phyloP scores from a whole-genome alignment of 2,329 filamentous ascomycete genomes.

The Penicillium sp. region DNA sequence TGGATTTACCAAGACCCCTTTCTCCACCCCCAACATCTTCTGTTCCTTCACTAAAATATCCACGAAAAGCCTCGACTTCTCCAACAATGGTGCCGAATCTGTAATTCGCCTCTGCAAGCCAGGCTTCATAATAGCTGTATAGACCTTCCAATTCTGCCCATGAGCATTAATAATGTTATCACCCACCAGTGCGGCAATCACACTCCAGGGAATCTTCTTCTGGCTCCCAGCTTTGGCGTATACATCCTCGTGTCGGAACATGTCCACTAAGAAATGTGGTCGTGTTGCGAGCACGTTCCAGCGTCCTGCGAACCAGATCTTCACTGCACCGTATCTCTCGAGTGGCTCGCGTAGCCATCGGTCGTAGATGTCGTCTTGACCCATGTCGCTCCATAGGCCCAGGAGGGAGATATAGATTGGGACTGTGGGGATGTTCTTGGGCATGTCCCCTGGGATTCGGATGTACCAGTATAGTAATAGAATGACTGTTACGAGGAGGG shows the following conservation, averaged over 20 bases:
- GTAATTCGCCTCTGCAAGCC: conserved; percentile 31
- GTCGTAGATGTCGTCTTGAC: conserved; percentile 25
- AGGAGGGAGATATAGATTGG: conserved; percentile 27
- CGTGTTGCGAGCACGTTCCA: conserved; percentile 49
- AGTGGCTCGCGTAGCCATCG: conserved; percentile 23
- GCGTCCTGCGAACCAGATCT: conserved; percentile 48
- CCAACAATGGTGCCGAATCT: conserved; percentile 20
- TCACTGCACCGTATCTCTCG: conserved; percentile 41
- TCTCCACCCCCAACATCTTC: neutral
- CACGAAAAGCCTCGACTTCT: conserved; percentile 24
- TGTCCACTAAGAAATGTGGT: conserved; percentile 43
- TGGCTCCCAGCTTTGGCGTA: conserved; percentile 42
- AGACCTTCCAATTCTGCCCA: conserved; percentile 37
- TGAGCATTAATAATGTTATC: conserved; percentile 42
- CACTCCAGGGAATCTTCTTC: conserved; percentile 40
- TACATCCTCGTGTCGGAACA: conserved; percentile 31
- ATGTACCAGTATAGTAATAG: conserved; percentile 22
- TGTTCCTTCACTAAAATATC: conserved; percentile 24
- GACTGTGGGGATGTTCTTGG: conserved; percentile 19
- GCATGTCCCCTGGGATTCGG: conserved; percentile 19
- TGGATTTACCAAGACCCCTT: conserved; percentile 19
- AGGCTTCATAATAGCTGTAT: conserved; percentile 36
- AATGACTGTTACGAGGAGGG: conserved; percentile 6
- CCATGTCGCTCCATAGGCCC: conserved; percentile 25
- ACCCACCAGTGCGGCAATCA: conserved; percentile 38